Conservation (phyloP, 2,329 filamentous ascomycete genomes). For the Cercospora citrullina region DNA sequence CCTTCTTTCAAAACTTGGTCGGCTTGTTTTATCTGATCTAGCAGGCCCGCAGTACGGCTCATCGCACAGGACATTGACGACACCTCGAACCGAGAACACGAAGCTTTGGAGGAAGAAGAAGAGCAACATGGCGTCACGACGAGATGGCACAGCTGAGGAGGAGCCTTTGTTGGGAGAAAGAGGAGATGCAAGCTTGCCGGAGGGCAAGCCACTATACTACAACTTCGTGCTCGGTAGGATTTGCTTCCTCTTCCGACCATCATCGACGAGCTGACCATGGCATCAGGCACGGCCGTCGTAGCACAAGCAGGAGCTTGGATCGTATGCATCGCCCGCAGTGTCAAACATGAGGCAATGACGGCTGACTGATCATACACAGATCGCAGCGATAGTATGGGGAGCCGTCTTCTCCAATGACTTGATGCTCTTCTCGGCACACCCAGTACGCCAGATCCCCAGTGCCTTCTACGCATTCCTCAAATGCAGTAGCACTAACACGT, state of each 20-base stretch:
- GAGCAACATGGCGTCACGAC: slow-evolving; percentile 7
- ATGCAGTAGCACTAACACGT: not conserved
- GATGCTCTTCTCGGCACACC: slow-evolving; percentile 85
- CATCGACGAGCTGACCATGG: slow-evolving; percentile 12
- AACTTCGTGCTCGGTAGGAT: slow-evolving; percentile 73
- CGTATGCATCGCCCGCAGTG: slow-evolving; percentile 41
- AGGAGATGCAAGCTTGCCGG: slow-evolving; percentile 71
- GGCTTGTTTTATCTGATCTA: slow-evolving; percentile 7
- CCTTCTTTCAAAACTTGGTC: not conserved
- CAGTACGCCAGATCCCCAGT: slow-evolving; percentile 59
- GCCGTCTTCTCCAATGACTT: slow-evolving; percentile 69
- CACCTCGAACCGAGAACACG: not conserved
- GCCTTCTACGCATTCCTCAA: not conserved
- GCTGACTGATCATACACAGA: slow-evolving; percentile 41
- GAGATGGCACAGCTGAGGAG: slow-evolving; percentile 53
- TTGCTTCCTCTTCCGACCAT: not conserved
- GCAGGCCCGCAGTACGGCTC: not conserved
- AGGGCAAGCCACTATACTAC: slow-evolving; percentile 61
- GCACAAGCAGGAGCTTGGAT: slow-evolving; percentile 78
- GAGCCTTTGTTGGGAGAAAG: slow-evolving; percentile 70
- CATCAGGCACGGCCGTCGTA: slow-evolving; percentile 73
- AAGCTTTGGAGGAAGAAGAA: not conserved
- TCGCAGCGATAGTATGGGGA: slow-evolving; percentile 75
- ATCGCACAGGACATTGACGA: not conserved
- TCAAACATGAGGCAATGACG: not conserved